Percentiles rank a stretch among this genome's conserved stretches.
These are phyloP conservation scores for Sclerotinia subarctica DNA, from an alignment of 2,329 filamentous ascomycete species.

Conservation along the genomic window DNA sequence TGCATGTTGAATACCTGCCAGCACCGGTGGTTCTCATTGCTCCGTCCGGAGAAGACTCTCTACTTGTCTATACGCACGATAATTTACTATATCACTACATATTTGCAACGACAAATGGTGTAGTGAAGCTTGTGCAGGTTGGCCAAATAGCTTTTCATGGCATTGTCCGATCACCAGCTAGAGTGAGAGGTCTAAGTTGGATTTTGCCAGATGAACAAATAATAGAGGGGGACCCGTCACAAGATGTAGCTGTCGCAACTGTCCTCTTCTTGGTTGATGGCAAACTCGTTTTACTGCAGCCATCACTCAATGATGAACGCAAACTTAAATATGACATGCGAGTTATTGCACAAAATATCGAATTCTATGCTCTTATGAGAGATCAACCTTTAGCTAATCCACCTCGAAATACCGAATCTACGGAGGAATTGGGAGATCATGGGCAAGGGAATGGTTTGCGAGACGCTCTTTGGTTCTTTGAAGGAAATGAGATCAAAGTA, in stretches of 20 bases:
- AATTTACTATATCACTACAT: constrained; percentile 95
- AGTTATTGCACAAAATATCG: constrained; percentile 90
- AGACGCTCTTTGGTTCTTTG: constrained; percentile 93
- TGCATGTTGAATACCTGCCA: constrained; percentile 75
- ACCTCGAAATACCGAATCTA: constrained; percentile 22
- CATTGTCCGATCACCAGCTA: constrained; percentile 87
- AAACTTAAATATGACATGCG: constrained; percentile 98
- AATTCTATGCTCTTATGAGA: constrained; percentile 90
- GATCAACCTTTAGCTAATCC: constrained; percentile 59
- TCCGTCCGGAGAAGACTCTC: constrained; percentile 85
- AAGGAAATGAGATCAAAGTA: constrained; percentile 77
- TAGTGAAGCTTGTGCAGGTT: constrained; percentile 81
- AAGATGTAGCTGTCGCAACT: constrained; percentile 89
- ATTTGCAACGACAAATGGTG: constrained; percentile 67
- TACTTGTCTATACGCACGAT: constrained; percentile 95
- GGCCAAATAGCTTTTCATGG: constrained; percentile 97
- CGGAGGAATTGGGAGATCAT: constrained; percentile 23
- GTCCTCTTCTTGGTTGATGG: constrained; percentile 97
- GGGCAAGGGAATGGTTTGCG: constrained; percentile 48
- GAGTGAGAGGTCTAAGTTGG: constrained; percentile 93
- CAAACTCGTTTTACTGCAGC: constrained; percentile 88
- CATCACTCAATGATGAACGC: constrained; percentile 75
- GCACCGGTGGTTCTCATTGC: constrained; percentile 88
- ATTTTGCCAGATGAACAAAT: constrained; percentile 88
- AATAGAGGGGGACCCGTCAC: constrained; percentile 85